Percentiles rank a stretch among this genome's conserved stretches.
These are phyloP conservation scores for Glycine soja DNA, from an alignment of 306 rosid species.

Conservation along the genomic window DNA sequence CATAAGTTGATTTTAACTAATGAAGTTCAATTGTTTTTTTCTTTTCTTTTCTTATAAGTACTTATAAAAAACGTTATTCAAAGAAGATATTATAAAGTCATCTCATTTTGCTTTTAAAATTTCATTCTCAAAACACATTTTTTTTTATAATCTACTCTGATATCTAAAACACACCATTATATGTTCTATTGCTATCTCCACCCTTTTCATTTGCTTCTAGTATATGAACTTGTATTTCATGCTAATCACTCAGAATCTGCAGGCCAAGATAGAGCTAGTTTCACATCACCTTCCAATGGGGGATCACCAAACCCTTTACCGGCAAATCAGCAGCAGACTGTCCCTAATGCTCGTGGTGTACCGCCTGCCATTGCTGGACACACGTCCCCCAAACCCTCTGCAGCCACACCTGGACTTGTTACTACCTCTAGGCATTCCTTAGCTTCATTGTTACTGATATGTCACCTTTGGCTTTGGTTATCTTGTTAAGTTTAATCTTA, in stretches of 20 bases:
- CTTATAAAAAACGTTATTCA: too few relatives aligned
- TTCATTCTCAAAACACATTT: too few relatives aligned
- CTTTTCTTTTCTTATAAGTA: too few relatives aligned
- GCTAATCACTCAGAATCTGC: constrained; percentile 44
- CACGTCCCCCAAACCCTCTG: constrained; percentile 50
- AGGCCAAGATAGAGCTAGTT: constrained; percentile 61
- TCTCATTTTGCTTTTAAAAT: too few relatives aligned
- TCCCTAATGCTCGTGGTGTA: constrained; percentile 48
- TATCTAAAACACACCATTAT: neutral
- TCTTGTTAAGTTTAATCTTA: constrained; percentile 22
- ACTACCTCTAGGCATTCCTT: constrained; percentile 23
- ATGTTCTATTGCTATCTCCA: neutral
- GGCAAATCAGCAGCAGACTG: constrained; percentile 57
- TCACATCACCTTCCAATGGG: constrained; percentile 48
- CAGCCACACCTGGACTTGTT: constrained; percentile 37
- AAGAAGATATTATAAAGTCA: too few relatives aligned
- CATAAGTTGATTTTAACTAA: too few relatives aligned
- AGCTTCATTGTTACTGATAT: constrained; percentile 34
- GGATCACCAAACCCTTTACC: constrained; percentile 61
- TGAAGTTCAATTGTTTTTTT: too few relatives aligned
- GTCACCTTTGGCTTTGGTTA: constrained; percentile 38
- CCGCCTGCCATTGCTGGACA: constrained; percentile 60
- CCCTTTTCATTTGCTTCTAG: too few relatives aligned
- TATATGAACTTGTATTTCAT: constrained; percentile 7
- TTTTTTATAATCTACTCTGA: too few relatives aligned